Conservation (phyloP, 148 eudicot species). For the Camellia lanceoleosa region DNA sequence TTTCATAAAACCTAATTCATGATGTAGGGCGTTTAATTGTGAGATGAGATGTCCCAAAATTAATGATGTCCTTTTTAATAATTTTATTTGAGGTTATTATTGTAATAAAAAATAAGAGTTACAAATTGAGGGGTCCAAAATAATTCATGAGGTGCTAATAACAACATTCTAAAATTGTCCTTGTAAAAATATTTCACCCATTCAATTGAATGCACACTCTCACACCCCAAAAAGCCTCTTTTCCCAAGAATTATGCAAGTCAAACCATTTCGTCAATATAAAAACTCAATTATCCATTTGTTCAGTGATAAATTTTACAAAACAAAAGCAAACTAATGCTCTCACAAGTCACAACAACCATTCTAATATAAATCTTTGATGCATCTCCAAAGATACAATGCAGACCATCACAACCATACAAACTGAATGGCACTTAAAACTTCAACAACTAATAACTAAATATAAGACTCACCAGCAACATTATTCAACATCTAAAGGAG, state of each 20-base stretch:
- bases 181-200: too few species aligned
- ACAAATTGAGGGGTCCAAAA: too few species aligned
- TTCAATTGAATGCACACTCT: too few species aligned
- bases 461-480: conserved; percentile 71
- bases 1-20: too few species aligned
- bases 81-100: too few species aligned
- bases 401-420: neutral
- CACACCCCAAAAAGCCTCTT: too few species aligned
- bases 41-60: too few species aligned
- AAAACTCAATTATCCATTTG: neutral
- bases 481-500: conserved; percentile 93
- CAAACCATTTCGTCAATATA: conserved; percentile 4
- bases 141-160: too few species aligned
- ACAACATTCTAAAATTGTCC: too few species aligned
- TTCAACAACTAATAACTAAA: neutral
- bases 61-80: too few species aligned
- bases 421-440: conserved; percentile 1
- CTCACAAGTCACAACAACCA: neutral
- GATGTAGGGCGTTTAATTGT: too few species aligned
- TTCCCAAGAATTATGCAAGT: neutral
- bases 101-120: too few species aligned
- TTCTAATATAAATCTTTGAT: neutral
- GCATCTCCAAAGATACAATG: neutral
- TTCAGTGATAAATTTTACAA: neutral
- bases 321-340: neutral